Conservation (phyloP, 352 stramenopile genomes). For the Thraustotheca clavata region DNA sequence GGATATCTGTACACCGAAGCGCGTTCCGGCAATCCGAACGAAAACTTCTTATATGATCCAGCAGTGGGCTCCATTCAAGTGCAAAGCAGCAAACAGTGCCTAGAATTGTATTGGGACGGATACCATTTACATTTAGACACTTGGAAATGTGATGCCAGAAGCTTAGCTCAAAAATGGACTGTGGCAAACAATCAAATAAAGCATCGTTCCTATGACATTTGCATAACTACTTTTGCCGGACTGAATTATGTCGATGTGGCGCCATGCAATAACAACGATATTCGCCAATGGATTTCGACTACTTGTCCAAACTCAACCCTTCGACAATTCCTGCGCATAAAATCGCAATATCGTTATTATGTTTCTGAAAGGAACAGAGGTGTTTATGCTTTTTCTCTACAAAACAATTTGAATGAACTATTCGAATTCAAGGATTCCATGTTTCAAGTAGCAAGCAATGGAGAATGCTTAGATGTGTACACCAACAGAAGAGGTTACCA, state of each 20-base stretch:
- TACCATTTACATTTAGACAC: background rate
- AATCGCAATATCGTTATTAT: background rate
- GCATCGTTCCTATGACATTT: background rate
- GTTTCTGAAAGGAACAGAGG: background rate
- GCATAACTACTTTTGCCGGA: background rate
- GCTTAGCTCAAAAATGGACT: background rate
- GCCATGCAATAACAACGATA: background rate
- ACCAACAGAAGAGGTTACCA: background rate
- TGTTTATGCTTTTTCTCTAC: background rate
- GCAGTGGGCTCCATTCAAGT: background rate
- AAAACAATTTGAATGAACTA: background rate
- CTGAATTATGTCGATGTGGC: background rate
- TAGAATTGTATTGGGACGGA: background rate
- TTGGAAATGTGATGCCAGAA: background rate
- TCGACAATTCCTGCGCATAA: background rate
- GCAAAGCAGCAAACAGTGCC: background rate
- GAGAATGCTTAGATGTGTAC: constrained; percentile 27
- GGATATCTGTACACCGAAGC: background rate
- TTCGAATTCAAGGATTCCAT: background rate
- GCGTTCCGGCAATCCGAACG: background rate
- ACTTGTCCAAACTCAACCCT: background rate
- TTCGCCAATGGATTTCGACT: background rate
- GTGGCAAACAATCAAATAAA: background rate
- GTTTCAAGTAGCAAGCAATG: background rate
- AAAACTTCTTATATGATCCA: background rate